Conservation (phyloP, 306 rosid species). For the Quercus alba region DNA sequence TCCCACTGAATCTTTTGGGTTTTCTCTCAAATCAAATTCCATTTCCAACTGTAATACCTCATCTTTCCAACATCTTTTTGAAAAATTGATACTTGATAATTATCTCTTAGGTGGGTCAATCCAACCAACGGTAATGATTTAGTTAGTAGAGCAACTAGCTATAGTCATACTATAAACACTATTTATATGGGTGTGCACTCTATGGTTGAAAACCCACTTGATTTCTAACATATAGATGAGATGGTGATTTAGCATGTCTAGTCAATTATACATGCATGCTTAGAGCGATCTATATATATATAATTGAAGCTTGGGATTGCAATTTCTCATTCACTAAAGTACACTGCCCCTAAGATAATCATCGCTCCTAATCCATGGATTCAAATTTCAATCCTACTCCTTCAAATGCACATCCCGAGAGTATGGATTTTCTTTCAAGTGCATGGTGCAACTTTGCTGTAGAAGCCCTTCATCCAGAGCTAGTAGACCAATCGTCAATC, state of each 20-base stretch:
- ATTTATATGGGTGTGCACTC: neutral
- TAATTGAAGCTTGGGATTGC: slow-evolving; percentile 15
- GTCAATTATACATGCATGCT: slow-evolving; percentile 42
- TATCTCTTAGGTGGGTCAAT: slow-evolving; percentile 11
- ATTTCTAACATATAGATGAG: slow-evolving; percentile 11
- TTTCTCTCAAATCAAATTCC: slow-evolving; percentile 23
- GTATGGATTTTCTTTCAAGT: slow-evolving; percentile 80
- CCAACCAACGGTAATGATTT: slow-evolving; percentile 16
- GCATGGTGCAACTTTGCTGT: slow-evolving; percentile 94
- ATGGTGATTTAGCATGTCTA: slow-evolving; percentile 17
- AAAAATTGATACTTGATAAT: slow-evolving; percentile 13
- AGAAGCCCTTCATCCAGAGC: slow-evolving; percentile 69
- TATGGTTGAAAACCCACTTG: neutral
- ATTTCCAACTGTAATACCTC: slow-evolving; percentile 53
- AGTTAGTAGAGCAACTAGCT: neutral
- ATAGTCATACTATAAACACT: neutral
- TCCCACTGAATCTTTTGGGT: slow-evolving; percentile 28
- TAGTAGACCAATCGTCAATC: slow-evolving; percentile 50
- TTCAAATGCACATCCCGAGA: slow-evolving; percentile 80
- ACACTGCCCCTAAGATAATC: neutral
- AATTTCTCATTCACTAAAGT: neutral
- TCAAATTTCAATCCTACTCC: slow-evolving; percentile 50
- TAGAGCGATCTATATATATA: slow-evolving; percentile 11
- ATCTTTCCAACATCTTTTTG: slow-evolving; percentile 14
- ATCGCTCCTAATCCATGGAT: slow-evolving; percentile 34